Evolutionary conservation across 306 rosid species (phyloP).

Genomic region (Malus fusca): DNA sequence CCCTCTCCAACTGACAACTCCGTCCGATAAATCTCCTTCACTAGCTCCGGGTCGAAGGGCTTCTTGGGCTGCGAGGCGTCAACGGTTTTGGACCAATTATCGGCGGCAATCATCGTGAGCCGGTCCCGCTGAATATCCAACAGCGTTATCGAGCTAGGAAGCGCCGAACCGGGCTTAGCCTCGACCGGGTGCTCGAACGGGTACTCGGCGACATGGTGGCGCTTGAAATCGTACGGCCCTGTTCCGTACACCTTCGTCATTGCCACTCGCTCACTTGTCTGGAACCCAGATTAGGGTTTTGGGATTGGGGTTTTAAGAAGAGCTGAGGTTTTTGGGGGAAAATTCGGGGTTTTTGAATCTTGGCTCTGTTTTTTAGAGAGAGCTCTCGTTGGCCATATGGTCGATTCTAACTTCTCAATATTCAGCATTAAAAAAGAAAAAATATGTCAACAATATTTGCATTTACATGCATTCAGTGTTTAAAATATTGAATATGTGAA

Average conservation of each 20-base stretch:
- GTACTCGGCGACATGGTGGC: conserved; percentile 94
- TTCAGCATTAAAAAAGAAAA: no score
- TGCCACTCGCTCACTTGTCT: neutral
- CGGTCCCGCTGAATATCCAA: conserved; percentile 89
- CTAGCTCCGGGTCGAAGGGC: conserved; percentile 59
- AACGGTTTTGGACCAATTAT: conserved; percentile 54
- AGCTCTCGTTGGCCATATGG: no score
- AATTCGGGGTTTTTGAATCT: neutral
- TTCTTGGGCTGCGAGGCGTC: conserved; percentile 28
- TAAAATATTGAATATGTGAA: no score
- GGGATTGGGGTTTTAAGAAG: neutral
- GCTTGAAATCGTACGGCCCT: conserved; percentile 76
- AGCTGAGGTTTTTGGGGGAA: neutral
- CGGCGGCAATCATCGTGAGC: conserved; percentile 77
- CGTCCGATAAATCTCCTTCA: conserved; percentile 62
- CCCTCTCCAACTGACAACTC: conserved; percentile 65
- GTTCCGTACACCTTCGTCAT: conserved; percentile 93
- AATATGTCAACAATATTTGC: no score
- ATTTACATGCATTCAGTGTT: no score
- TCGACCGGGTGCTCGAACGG: conserved; percentile 48
- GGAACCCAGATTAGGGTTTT: conserved; percentile 11
- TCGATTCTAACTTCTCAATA: no score
- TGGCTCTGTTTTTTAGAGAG: neutral
- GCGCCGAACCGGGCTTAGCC: conserved; percentile 43
- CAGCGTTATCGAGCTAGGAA: conserved; percentile 62